phyloP scores from a whole-genome alignment of 208 protist genomes.

The Trypanosomatidae sp. region DNA sequence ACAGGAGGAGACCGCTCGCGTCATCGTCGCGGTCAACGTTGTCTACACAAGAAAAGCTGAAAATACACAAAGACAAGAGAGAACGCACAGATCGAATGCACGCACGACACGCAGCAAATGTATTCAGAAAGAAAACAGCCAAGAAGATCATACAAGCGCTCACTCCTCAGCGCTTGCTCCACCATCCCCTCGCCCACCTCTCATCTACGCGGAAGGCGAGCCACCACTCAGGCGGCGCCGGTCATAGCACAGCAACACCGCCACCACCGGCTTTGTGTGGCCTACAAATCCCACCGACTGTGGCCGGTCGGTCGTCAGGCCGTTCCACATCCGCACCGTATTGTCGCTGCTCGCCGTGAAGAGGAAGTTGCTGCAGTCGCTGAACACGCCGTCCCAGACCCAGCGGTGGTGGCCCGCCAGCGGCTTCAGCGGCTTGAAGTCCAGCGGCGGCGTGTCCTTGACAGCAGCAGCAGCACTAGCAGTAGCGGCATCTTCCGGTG shows the following conservation, averaged over 20 bases:
- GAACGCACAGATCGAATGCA: too few relatives aligned
- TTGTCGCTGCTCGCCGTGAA: slow-evolving; percentile 85
- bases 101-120: too few relatives aligned
- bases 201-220: too few relatives aligned
- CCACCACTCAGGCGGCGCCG: slow-evolving; percentile 14
- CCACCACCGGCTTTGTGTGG: slow-evolving; percentile 83
- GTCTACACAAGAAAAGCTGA: too few relatives aligned
- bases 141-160: too few relatives aligned
- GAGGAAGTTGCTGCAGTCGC: slow-evolving; percentile 66
- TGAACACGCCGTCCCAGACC: slow-evolving; percentile 89
- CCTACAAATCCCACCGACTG: slow-evolving; percentile 68
- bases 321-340: slow-evolving; percentile 75
- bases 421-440: slow-evolving; percentile 66
- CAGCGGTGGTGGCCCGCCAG: slow-evolving; percentile 74
- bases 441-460: slow-evolving; percentile 58
- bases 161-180: too few relatives aligned
- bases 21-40: too few relatives aligned
- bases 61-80: too few relatives aligned
- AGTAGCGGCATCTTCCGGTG: slow-evolving; percentile 39
- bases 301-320: slow-evolving; percentile 49
- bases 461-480: too few relatives aligned
- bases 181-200: too few relatives aligned
- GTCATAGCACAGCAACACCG: slow-evolving; percentile 43
- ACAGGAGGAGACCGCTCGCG: too few relatives aligned
- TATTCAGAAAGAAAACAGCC: too few relatives aligned